Base-by-base conservation (phyloP, 805 yeast genomes). In the Candida pseudofarinosa region DNA sequence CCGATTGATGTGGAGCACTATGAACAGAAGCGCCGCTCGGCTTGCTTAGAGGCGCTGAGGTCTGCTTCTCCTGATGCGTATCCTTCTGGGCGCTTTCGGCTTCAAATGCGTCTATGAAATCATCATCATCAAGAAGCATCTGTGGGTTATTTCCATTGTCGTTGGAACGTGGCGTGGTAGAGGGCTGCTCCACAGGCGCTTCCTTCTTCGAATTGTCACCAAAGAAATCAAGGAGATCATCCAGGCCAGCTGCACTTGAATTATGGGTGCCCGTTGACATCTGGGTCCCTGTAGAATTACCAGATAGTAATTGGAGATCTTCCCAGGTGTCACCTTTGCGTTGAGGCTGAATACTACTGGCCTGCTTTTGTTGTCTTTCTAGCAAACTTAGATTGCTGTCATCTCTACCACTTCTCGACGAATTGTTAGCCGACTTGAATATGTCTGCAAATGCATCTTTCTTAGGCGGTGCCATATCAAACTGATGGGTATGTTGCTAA, bases 391-490 rank as follows among this genome's bases (percentile, higher is more conserved):
- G 33, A 37, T 48, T 47, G 23, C 38, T 43, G 19, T 44, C 26
- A 30, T 40, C 44, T 30, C 39, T 5, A 6, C 47, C 44, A 2
- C 41, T 23, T 33, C 40, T 50, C 4, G 49, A 41, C 4, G 43
- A 42, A 7, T 55, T 36, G 17, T 56, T 50, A 0, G 69, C 70
- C 18, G 62, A 52, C 48, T 54, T 69, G 46, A 70, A 70, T 30
- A 70, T 59, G 43, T 70, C 74, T 5, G 74, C 71, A 56, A 70
- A 70, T 4, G 70, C 74, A 55, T 70, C 76, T 47, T 67, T 67
- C 50, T 70, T 69, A 1, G 74, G 73, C 5, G 68, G 67, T 35
- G 50, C 58, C 61, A 56, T 60, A 26, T 4, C 14, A 13, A 8
- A 18, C 16, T 33, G 16, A 10, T 23, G 28, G 6, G 10, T 23